Conservation (phyloP, 225 moss, liverwort and hornwort genomes). For the Pseudisothecium myosuroides region DNA sequence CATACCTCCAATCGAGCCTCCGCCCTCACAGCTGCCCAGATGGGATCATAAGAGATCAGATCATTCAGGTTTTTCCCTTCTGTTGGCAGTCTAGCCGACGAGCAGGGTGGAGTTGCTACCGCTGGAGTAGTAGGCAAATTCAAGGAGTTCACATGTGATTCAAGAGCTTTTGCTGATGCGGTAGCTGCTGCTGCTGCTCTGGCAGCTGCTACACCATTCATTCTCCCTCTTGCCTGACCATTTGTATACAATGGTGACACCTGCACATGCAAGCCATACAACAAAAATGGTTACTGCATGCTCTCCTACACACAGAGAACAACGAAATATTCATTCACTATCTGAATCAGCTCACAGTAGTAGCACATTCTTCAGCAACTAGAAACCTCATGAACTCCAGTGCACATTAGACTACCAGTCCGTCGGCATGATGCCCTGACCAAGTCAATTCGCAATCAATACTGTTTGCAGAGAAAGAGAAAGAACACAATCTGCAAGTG, state of each 20-base stretch:
- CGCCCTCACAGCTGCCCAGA: slow-evolving; percentile 93
- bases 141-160: slow-evolving; percentile 59
- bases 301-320: neutral
- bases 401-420: neutral
- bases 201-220: slow-evolving; percentile 58
- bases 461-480: neutral
- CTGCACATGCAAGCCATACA: neutral
- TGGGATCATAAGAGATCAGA: slow-evolving; percentile 76
- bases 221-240: slow-evolving; percentile 36
- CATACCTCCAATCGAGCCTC: slow-evolving; percentile 90
- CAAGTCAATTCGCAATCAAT: neutral
- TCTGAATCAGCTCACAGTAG: neutral
- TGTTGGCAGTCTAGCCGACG: slow-evolving; percentile 39
- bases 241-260: slow-evolving; percentile 21
- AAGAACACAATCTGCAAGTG: neutral
- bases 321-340: neutral
- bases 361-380: neutral
- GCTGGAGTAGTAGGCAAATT: slow-evolving; percentile 38
- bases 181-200: slow-evolving; percentile 86
- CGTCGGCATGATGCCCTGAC: neutral
- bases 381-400: neutral
- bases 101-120: slow-evolving; percentile 44
- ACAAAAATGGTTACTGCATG: neutral
- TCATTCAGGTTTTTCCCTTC: slow-evolving; percentile 49
- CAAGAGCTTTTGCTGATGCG: slow-evolving; percentile 73